Evolutionary conservation across 257 asterid genomes (phyloP).

Genomic region (Petunia secreta): DNA sequence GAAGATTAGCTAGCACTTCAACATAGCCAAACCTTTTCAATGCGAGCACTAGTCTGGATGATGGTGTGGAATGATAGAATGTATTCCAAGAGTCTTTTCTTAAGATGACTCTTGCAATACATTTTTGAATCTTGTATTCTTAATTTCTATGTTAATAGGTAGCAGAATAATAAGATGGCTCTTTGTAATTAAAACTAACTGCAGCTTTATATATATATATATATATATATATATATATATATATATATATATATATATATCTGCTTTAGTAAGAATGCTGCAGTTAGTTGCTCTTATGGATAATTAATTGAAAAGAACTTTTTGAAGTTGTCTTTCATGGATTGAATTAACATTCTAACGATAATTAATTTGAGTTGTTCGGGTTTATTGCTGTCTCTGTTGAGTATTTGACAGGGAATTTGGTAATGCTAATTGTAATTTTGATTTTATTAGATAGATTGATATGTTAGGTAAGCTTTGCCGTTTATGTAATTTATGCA

Average conservation of each 20-base stretch:
- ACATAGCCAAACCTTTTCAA: conserved; percentile 20
- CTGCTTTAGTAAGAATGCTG: not conserved
- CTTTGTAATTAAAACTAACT: not conserved
- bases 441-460: not conserved
- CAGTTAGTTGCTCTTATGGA: not conserved
- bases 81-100: not conserved
- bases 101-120: not conserved
- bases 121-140: not conserved
- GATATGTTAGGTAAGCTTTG: not conserved
- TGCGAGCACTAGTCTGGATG: conserved; percentile 17
- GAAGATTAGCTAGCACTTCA: not conserved
- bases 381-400: not conserved
- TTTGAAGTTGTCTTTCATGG: not conserved
- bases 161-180: not conserved
- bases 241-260: too few species aligned
- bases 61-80: not conserved
- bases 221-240: too few species aligned
- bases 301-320: not conserved
- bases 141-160: not conserved
- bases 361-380: not conserved
- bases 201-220: too few species aligned
- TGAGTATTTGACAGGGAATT: not conserved
- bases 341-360: not conserved
- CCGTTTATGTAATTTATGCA: not conserved
- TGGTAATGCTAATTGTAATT: not conserved